A percentile compares a stretch with the other conserved stretches of the same genome.
Conservation (phyloP, 176 grass and related monocot species). For the Oryza australiensis region DNA sequence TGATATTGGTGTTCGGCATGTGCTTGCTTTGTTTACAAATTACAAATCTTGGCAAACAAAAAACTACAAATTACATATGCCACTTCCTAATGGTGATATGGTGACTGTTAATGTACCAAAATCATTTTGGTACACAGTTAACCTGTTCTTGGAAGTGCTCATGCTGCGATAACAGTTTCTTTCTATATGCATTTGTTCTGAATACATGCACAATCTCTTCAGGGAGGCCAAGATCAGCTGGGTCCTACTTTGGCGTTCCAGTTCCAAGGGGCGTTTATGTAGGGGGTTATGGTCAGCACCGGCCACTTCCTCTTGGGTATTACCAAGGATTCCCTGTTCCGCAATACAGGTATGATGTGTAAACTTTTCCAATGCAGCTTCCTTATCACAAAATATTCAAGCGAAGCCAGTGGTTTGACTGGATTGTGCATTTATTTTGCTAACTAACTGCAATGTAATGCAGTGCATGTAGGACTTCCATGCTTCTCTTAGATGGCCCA, state of each 20-base stretch:
- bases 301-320: slow-evolving; percentile 63
- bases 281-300: slow-evolving; percentile 63
- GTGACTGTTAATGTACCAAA: background rate
- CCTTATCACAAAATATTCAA: background rate
- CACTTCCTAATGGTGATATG: background rate
- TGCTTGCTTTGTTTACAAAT: background rate
- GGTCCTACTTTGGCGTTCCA: slow-evolving; percentile 63
- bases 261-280: slow-evolving; percentile 66
- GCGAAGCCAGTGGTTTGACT: background rate
- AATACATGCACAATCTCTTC: slow-evolving; percentile 24
- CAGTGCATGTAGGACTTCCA: background rate
- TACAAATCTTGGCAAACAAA: background rate
- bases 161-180: background rate
- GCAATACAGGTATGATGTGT: slow-evolving; percentile 59
- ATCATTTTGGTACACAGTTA: background rate
- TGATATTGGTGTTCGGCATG: background rate
- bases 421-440: background rate
- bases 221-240: slow-evolving; percentile 80
- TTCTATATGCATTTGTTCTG: background rate
- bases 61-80: background rate
- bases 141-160: background rate
- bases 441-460: background rate
- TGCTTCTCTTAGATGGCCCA: background rate
- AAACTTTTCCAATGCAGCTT: background rate
- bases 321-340: slow-evolving; percentile 71